Evolutionary conservation across 805 yeast genomes (phyloP).

Genomic region (Priceomyces medius): DNA sequence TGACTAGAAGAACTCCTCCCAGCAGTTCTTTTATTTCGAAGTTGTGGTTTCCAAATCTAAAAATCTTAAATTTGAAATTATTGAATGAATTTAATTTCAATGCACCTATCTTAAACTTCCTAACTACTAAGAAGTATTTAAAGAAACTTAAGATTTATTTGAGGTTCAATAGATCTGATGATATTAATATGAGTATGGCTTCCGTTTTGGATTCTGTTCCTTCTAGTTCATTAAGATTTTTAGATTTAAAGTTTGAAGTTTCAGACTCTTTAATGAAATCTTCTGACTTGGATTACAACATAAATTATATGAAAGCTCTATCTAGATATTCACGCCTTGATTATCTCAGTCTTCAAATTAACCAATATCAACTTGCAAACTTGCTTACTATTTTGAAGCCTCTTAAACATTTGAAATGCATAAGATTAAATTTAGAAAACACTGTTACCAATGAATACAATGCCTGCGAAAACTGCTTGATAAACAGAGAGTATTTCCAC

Average conservation of each 20-base stretch:
- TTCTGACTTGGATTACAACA: slow-evolving; percentile 2
- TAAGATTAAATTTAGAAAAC: slow-evolving; percentile 6
- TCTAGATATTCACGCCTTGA: slow-evolving; percentile 4
- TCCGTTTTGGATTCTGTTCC: slow-evolving; percentile 7
- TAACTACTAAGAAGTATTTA: slow-evolving; percentile 5
- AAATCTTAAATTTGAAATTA: slow-evolving; percentile 8
- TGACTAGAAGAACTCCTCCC: slow-evolving; percentile 13
- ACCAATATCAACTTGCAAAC: slow-evolving; percentile 8
- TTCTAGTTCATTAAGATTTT: slow-evolving; percentile 4
- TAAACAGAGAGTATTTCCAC: slow-evolving; percentile 10
- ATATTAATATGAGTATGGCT: slow-evolving; percentile 4
- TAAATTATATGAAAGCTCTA: slow-evolving; percentile 2
- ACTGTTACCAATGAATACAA: neutral
- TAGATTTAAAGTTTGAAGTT: slow-evolving; percentile 8
- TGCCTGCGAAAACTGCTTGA: slow-evolving; percentile 6
- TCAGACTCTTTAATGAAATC: slow-evolving; percentile 4
- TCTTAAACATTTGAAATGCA: slow-evolving; percentile 3
- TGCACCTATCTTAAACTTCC: slow-evolving; percentile 5
- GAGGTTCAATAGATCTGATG: slow-evolving; percentile 9
- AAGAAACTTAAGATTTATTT: slow-evolving; percentile 6
- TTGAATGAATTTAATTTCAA: slow-evolving; percentile 15
- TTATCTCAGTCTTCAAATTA: slow-evolving; percentile 11
- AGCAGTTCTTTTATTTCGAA: slow-evolving; percentile 8
- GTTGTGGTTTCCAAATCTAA: slow-evolving; percentile 7
- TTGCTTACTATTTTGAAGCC: slow-evolving; percentile 6